Evolutionary conservation across 2,329 filamentous ascomycete genomes (phyloP).

Genomic region (Boeremia exigua): DNA sequence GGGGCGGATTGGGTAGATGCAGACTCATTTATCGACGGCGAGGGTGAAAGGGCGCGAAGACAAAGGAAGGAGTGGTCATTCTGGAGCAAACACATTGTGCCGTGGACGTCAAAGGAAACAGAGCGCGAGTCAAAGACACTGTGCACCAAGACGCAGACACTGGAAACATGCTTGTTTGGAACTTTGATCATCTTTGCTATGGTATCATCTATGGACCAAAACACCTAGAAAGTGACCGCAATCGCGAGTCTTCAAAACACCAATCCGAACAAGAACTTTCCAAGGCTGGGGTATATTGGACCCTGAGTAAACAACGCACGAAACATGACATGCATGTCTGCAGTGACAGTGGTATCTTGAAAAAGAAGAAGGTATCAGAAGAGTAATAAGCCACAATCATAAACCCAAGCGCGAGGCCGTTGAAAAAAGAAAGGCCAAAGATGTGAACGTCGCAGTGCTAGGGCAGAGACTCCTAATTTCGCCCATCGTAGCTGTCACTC

Average conservation of each 20-base stretch:
- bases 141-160: neutral
- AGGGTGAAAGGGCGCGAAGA: no score
- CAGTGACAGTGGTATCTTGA: slow-evolving; percentile 29
- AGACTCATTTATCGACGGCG: no score
- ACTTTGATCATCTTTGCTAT: slow-evolving; percentile 10
- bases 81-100: neutral
- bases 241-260: slow-evolving; percentile 1
- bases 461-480: neutral
- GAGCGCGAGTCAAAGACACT: neutral
- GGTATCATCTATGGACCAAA: slow-evolving; percentile 15
- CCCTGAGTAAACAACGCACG: slow-evolving; percentile 8
- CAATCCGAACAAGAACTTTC: slow-evolving; percentile 1
- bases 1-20: no score
- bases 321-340: slow-evolving; percentile 13
- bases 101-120: neutral
- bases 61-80: no score
- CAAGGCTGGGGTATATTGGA: slow-evolving; percentile 16
- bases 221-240: slow-evolving; percentile 2
- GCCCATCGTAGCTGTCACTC: slow-evolving; percentile 37
- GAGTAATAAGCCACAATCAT: slow-evolving; percentile 9
- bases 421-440: neutral
- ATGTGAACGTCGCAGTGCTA: neutral
- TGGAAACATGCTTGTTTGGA: neutral
- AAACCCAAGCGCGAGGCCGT: slow-evolving; percentile 11
- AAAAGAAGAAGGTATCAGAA: slow-evolving; percentile 16